A percentile compares a stretch with the other conserved stretches of the same genome.
These are phyloP conservation scores for Paramecium sonneborni DNA, from an alignment of 73 alveolate genomes.

Conservation along the genomic window DNA sequence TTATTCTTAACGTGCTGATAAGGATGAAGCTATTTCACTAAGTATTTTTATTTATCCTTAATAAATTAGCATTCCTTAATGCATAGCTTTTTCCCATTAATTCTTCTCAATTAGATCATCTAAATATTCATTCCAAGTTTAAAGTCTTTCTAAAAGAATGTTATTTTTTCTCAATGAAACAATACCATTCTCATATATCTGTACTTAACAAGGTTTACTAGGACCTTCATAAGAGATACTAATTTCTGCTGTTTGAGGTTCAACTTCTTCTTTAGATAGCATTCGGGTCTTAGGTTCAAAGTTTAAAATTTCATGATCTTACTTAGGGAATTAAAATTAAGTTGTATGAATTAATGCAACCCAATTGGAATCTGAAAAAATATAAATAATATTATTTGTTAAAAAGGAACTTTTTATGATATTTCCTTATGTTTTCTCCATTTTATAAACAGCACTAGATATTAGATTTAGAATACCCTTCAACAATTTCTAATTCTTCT, in stretches of 20 bases:
- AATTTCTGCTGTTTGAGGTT: neutral
- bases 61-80: slow-evolving; percentile 37
- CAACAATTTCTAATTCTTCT: slow-evolving; percentile 41
- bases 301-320: neutral
- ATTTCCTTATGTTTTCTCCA: neutral
- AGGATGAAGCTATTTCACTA: neutral
- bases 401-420: neutral
- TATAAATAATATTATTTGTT: slow-evolving; percentile 32
- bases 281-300: neutral
- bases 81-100: slow-evolving; percentile 25
- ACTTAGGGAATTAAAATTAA: slow-evolving; percentile 9
- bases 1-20: neutral
- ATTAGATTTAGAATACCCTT: neutral
- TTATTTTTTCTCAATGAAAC: neutral
- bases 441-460: slow-evolving; percentile 2
- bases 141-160: neutral
- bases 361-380: neutral
- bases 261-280: slow-evolving; percentile 38
- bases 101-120: neutral
- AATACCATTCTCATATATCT: slow-evolving; percentile 20
- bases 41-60: slow-evolving; percentile 30
- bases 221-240: neutral
- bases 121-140: slow-evolving; percentile 42
- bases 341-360: slow-evolving; percentile 35
- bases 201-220: neutral